A percentile compares a stretch with the other conserved stretches of the same genome.
These are phyloP conservation scores for Juncus inflexus DNA, from an alignment of 176 grass and related monocot genomes.

Conservation along the genomic window DNA sequence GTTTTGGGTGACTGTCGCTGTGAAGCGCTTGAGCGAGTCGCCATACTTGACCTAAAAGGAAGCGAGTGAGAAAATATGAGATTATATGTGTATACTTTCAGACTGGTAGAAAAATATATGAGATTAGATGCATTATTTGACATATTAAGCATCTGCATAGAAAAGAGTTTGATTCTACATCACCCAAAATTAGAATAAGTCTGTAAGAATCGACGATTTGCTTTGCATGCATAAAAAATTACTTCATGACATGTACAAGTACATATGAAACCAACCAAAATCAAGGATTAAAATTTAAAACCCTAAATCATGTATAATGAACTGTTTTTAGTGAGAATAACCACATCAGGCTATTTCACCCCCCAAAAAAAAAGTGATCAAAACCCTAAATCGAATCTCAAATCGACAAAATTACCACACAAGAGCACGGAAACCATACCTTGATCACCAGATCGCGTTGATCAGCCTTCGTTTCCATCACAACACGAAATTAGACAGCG, in stretches of 20 bases:
- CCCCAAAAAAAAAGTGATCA: no score
- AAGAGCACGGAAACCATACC: conserved; percentile 29
- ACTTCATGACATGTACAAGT: background rate
- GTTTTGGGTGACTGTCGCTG: conserved; percentile 33
- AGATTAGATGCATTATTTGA: no score
- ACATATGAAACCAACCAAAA: background rate
- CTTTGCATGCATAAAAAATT: background rate
- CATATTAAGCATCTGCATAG: no score
- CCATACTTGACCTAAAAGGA: conserved; percentile 79
- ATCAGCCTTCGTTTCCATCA: conserved; percentile 19
- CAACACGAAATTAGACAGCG: conserved; percentile 8
- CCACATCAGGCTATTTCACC: no score
- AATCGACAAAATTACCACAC: no score
- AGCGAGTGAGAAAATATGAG: background rate
- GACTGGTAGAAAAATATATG: no score
- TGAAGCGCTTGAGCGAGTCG: conserved; percentile 66
- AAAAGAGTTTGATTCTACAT: background rate
- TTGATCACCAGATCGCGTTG: conserved; percentile 57
- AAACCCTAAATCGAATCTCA: no score
- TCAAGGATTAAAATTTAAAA: conserved; percentile 21
- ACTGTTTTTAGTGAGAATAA: background rate
- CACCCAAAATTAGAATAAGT: background rate
- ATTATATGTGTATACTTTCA: background rate
- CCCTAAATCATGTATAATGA: conserved; percentile 13
- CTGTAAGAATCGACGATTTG: background rate